These are phyloP conservation scores for Eimeria nieschulzi DNA, from an alignment of 169 alveolate genomes.

Conservation along the genomic window DNA sequence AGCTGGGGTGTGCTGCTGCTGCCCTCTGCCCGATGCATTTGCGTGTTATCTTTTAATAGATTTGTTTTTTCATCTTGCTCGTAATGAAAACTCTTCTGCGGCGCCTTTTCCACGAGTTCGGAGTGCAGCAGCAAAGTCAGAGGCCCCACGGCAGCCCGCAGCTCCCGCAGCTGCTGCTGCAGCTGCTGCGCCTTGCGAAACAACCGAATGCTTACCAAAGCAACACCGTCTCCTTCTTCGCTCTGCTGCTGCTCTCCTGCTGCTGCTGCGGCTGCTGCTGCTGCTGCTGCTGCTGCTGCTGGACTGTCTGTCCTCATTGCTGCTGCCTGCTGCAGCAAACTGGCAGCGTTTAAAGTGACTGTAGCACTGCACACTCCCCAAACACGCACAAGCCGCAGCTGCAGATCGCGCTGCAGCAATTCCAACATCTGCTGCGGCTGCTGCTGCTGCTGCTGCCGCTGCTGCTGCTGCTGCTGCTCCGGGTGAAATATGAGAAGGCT, in stretches of 20 bases:
- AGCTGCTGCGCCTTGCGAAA: slow-evolving; percentile 39
- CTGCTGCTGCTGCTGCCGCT: slow-evolving; percentile 35
- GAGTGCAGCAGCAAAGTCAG: slow-evolving; percentile 66
- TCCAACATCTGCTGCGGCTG: slow-evolving; percentile 47
- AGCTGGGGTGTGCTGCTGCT: neutral
- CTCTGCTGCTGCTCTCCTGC: slow-evolving; percentile 22
- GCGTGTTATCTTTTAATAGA: neutral
- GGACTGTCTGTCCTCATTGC: slow-evolving; percentile 15
- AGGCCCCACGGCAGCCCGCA: slow-evolving; percentile 63
- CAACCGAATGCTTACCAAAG: slow-evolving; percentile 65
- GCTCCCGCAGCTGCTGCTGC: slow-evolving; percentile 55
- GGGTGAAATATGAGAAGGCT: slow-evolving; percentile 31
- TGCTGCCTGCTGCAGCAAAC: slow-evolving; percentile 50
- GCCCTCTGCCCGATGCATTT: neutral
- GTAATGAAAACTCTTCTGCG: neutral
- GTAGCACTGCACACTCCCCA: slow-evolving; percentile 73
- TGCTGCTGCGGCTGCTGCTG: slow-evolving; percentile 18
- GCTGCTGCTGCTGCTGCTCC: neutral
- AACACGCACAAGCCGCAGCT: slow-evolving; percentile 72
- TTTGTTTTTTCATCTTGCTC: neutral
- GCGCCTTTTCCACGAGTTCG: slow-evolving; percentile 35
- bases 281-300: neutral
- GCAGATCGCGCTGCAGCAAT: slow-evolving; percentile 63
- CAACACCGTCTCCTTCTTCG: slow-evolving; percentile 75
- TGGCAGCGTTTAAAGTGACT: slow-evolving; percentile 50